Percentiles rank a stretch among this genome's conserved stretches.
These are phyloP conservation scores for Xylaria palmicola DNA, from an alignment of 495 filamentous ascomycete species.

Conservation along the genomic window DNA sequence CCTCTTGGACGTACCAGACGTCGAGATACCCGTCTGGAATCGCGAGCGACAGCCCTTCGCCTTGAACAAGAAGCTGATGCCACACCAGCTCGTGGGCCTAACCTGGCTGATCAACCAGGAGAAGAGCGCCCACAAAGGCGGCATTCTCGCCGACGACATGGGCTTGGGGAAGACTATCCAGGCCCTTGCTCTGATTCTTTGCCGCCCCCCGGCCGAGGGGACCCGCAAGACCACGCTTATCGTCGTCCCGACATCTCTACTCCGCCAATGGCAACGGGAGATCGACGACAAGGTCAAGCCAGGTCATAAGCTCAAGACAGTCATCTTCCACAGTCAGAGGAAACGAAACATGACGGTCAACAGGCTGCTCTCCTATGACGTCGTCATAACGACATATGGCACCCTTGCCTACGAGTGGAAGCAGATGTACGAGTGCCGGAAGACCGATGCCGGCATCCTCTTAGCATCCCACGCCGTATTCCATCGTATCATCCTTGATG, in stretches of 20 bases:
- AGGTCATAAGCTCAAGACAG: conserved; percentile 59
- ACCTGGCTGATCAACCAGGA: conserved; percentile 73
- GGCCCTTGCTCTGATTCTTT: conserved; percentile 78
- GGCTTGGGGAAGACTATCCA: conserved; percentile 95
- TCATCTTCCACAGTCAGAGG: conserved; percentile 64
- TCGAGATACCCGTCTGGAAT: conserved; percentile 23
- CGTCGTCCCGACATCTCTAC: conserved; percentile 79
- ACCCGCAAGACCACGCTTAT: conserved; percentile 72
- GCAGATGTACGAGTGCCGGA: conserved; percentile 31
- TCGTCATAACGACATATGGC: conserved; percentile 89
- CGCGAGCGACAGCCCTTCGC: conserved; percentile 55
- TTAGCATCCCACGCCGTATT: conserved; percentile 66
- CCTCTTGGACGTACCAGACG: conserved; percentile 23
- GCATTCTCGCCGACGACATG: conserved; percentile 87
- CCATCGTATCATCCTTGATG: conserved; percentile 86
- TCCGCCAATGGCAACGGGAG: conserved; percentile 89
- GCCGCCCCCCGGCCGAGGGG: conserved; percentile 60
- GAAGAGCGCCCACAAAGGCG: conserved; percentile 71
- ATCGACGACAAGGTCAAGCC: conserved; percentile 68
- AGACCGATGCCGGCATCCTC: conserved; percentile 32
- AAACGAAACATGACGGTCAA: conserved; percentile 47
- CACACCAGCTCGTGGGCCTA: conserved; percentile 80
- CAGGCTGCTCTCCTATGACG: conserved; percentile 67
- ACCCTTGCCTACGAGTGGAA: conserved; percentile 71
- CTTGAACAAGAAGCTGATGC: conserved; percentile 66